Base-by-base conservation (phyloP, 495 filamentous ascomycete genomes). In the Venustampulla echinocandica region DNA sequence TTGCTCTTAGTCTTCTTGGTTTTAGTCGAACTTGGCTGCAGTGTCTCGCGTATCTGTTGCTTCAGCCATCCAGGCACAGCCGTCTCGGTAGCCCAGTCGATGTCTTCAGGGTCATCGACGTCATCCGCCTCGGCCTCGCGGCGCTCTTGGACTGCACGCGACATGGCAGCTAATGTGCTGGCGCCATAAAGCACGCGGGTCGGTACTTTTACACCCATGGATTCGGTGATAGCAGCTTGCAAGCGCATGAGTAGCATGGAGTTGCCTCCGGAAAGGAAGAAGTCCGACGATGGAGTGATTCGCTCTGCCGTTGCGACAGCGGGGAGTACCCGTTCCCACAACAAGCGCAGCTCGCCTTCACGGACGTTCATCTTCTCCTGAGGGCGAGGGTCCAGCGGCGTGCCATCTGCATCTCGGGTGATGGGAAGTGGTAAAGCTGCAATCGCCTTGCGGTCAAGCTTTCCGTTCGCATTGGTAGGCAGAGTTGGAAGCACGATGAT, bases 241-340 rank as follows among this genome's bases (percentile, higher is more conserved):
- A 71, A 52, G 0, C 45, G 30, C 32, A 71, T 38, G 2, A 68
- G 46, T 6, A 59, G 35, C 10, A 69, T 36, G 0, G 67, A 70
- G 13, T 49, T 64, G 3, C 67, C 67, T 5, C 67, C 67, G 10
- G 63, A 47, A 32, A 54, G 44, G 59, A 71, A 69, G 50, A 69
- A 71, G 32, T 64, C 61, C 0, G 64, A 44, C n/a, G n/a, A n/a
- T n/a, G n/a, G n/a, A n/a, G n/a, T n/a, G n/a, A n/a, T n/a, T n/a
- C n/a, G n/a, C n/a, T n/a, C n/a, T n/a, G n/a, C n/a, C n/a, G n/a
- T n/a, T n/a, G n/a, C n/a, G n/a, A n/a, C n/a, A n/a, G n/a, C n/a
- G n/a, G n/a, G n/a, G n/a, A n/a, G n/a, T n/a, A n/a, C n/a, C n/a
- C n/a, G n/a, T n/a, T n/a, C n/a, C n/a, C n/a, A n/a, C n/a, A n/a